Base-by-base conservation (phyloP, 306 rosid genomes). In the Pyrus betulifolia region DNA sequence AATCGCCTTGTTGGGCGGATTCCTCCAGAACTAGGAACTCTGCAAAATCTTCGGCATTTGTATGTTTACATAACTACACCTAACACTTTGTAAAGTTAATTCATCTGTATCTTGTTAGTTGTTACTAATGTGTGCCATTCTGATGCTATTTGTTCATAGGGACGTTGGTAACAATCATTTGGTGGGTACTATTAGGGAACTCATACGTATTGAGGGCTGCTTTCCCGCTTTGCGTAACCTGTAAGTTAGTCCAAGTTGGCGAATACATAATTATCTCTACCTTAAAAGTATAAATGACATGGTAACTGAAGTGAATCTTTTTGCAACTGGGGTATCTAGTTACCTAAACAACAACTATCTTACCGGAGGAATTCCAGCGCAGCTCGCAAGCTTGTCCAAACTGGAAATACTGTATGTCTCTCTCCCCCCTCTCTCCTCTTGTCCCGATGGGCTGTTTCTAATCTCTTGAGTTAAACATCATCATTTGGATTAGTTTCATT, bases 181-280 rank as follows among this genome's bases (percentile, higher is more conserved):
- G 92, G 98, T 96, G 69, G 99, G 99, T 74, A 96, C 99, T 64
- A 87, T 96, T 74, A 85, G 97, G 86, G 99, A 96, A 83, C 98
- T 96, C 77, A 96, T 93, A 62, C 99, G 98, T 30, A 61, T 96
- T 78, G 99, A 92, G 79, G 99, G 97, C 54, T 92, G 98, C 86
- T 96, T 92, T 86, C 98, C 96, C 3, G 86, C 97, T 18, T 89
- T 96, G 76, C 97, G 98, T 80, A 92, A 96, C 84, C 85, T 96
- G 99, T 96, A 81, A 69, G 98, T 89, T 40, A 31, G 58, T 74
- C 81, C 76, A 49, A 27, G 46, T 61, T 62, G 52, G 35, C 75
- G 74, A 78, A 40, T 60, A 33, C 59, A 35, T 70, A 49, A 4
- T 70, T 35, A 12, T 18, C 69, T 74, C 9, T 42, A 22, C 33